phyloP scores from a whole-genome alignment of 176 grass and related monocot species.

The Raddia distichophylla region DNA sequence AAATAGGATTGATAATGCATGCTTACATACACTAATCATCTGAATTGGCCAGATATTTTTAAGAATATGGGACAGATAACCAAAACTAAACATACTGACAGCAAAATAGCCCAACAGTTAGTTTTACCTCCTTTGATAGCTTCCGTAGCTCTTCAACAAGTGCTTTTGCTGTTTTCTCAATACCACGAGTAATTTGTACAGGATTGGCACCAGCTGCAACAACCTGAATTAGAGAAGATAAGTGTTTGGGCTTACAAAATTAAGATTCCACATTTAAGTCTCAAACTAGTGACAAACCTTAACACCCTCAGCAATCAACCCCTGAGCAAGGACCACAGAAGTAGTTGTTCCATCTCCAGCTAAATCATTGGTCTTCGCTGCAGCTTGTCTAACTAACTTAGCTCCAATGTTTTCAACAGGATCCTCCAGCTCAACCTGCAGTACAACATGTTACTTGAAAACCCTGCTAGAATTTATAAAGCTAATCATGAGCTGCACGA shows the following conservation, averaged over 20 bases:
- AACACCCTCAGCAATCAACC: slow-evolving; percentile 92
- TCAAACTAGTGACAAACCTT: slow-evolving; percentile 51
- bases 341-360: slow-evolving; percentile 96
- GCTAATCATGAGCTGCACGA: slow-evolving; percentile 13
- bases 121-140: slow-evolving; percentile 83
- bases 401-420: slow-evolving; percentile 97
- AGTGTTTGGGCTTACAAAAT: background rate
- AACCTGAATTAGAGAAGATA: slow-evolving; percentile 58
- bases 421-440: slow-evolving; percentile 90
- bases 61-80: background rate
- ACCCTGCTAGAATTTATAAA: background rate
- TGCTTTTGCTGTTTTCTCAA: slow-evolving; percentile 91
- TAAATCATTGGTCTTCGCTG: slow-evolving; percentile 95
- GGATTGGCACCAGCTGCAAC: slow-evolving; percentile 95
- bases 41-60: background rate
- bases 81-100: slow-evolving; percentile 1
- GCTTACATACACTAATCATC: background rate
- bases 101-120: background rate
- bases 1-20: slow-evolving; percentile 12
- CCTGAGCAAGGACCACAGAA: slow-evolving; percentile 97
- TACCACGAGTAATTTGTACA: slow-evolving; percentile 94
- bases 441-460: slow-evolving; percentile 18
- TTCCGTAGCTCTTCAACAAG: slow-evolving; percentile 77
- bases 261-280: background rate
- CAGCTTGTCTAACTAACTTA: slow-evolving; percentile 96